Conservation (phyloP, 345 rosid species). For the Lumnitzera racemosa region DNA sequence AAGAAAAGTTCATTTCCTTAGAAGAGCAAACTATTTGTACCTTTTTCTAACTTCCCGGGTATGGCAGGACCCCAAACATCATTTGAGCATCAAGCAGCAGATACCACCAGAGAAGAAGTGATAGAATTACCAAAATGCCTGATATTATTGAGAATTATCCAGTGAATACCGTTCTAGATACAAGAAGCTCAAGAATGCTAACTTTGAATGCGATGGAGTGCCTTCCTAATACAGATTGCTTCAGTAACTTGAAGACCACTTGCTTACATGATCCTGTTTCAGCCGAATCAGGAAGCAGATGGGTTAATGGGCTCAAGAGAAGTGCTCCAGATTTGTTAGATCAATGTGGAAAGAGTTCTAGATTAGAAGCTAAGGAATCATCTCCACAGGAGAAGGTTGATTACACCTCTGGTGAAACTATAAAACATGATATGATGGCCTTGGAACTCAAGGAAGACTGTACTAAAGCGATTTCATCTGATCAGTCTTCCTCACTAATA, state of each 20-base stretch:
- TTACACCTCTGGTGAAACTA: too few species aligned
- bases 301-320: slow-evolving; percentile 66
- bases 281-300: slow-evolving; percentile 46
- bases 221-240: slow-evolving; percentile 6
- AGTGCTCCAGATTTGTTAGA: slow-evolving; percentile 23
- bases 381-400: slow-evolving; percentile 8
- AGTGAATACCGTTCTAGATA: slow-evolving; percentile 8
- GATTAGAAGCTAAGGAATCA: slow-evolving; percentile 21
- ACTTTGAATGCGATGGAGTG: slow-evolving; percentile 51
- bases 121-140: too few species aligned
- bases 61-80: too few species aligned
- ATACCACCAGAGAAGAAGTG: too few species aligned
- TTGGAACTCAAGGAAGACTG: background rate
- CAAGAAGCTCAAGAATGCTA: slow-evolving; percentile 56
- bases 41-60: too few species aligned
- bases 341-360: slow-evolving; percentile 31
- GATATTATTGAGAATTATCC: too few species aligned
- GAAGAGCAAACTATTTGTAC: too few species aligned
- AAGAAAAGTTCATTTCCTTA: too few species aligned
- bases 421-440: background rate
- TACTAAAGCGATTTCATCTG: background rate
- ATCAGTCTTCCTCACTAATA: background rate
- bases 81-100: too few species aligned
- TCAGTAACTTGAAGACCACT: slow-evolving; percentile 19
- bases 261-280: slow-evolving; percentile 24